A percentile compares a stretch with the other conserved stretches of the same genome.
Evolutionary conservation across 225 moss, liverwort and hornwort species (phyloP).

Genomic region (Neckera pumila): DNA sequence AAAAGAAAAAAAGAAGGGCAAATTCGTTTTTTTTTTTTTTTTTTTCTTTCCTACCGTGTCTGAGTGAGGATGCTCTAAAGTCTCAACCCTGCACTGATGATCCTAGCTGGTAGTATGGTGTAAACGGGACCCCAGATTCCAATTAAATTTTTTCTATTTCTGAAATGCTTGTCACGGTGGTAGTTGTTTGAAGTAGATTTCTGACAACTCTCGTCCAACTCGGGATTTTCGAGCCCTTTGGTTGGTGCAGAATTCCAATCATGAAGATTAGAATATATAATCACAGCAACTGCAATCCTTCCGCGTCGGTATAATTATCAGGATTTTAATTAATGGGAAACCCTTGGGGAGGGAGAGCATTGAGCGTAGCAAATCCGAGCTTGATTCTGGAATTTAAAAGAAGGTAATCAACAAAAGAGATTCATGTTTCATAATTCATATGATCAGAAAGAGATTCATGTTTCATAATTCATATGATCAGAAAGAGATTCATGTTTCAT

Average conservation of each 20-base stretch:
- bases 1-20: too few relatives aligned
- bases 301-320: slow-evolving; percentile 5
- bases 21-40: too few relatives aligned
- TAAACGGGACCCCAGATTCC: neutral
- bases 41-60: too few relatives aligned
- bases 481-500: too few relatives aligned
- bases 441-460: too few relatives aligned
- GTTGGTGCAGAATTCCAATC: neutral
- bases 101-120: neutral
- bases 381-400: neutral
- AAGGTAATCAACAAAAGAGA: neutral
- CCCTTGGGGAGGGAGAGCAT: neutral
- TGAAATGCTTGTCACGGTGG: neutral
- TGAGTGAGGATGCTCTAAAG: neutral
- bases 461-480: too few relatives aligned
- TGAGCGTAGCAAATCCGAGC: neutral
- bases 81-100: neutral
- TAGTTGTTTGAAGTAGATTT: neutral
- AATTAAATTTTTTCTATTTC: neutral
- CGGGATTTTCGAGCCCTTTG: neutral
- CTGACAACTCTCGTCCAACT: neutral
- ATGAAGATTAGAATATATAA: neutral
- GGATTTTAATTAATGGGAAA: neutral
- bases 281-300: neutral
- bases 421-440: neutral